phyloP scores from a whole-genome alignment of 1,284 basidiomycete genomes.

The Ganoderma sp. region DNA sequence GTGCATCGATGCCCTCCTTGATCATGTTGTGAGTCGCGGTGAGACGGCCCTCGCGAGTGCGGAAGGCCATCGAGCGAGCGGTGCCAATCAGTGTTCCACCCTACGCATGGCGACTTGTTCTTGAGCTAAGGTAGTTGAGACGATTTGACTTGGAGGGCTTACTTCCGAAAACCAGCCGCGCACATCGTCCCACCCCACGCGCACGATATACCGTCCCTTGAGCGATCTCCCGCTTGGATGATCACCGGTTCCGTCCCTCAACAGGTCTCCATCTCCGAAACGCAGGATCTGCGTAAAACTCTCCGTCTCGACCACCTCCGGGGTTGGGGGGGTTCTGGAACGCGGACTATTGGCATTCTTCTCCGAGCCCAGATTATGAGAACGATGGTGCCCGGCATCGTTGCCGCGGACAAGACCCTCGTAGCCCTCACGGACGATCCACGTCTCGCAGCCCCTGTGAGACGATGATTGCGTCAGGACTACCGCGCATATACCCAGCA shows the following conservation, averaged over 20 bases:
- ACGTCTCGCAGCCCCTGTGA: constrained; percentile 87
- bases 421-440: constrained; percentile 96
- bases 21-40: constrained; percentile 91
- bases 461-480: constrained; percentile 18
- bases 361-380: constrained; percentile 11
- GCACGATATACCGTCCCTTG: constrained; percentile 92
- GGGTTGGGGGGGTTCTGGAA: constrained; percentile 32
- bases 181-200: constrained; percentile 99
- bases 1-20: constrained; percentile 94
- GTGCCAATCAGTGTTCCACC: constrained; percentile 98
- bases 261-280: constrained; percentile 90
- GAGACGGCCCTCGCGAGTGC: constrained; percentile 85
- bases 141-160: constrained; percentile 10
- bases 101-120: constrained; percentile 44
- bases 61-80: constrained; percentile 88
- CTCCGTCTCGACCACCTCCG: constrained; percentile 38
- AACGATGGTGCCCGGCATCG: constrained; percentile 41
- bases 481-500: constrained; percentile 9
- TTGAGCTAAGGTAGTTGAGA: constrained; percentile 16
- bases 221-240: constrained; percentile 70
- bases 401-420: constrained; percentile 90
- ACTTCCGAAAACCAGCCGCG: constrained; percentile 93
- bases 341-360: constrained; percentile 36
- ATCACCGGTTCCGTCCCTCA: constrained; percentile 93
- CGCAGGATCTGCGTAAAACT: constrained; percentile 72